Evolutionary conservation across 163 green algal species (phyloP).

Genomic region (Chloroidium sp.): DNA sequence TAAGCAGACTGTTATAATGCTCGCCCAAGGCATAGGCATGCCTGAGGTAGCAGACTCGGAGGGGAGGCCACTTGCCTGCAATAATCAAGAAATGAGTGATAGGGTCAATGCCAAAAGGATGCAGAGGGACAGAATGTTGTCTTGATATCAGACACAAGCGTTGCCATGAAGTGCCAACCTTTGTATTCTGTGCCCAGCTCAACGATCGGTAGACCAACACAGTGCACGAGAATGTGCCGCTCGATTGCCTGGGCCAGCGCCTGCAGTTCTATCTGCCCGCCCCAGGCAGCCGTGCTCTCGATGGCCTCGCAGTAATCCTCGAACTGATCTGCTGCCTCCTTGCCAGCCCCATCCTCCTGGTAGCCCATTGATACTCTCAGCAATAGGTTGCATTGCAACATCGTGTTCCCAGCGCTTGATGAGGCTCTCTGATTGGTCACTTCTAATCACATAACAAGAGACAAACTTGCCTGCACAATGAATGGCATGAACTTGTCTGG

Average conservation of each 20-base stretch:
- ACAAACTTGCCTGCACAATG: constrained; percentile 22
- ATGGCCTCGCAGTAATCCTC: constrained; percentile 75
- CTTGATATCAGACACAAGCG: neutral
- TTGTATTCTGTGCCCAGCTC: constrained; percentile 52
- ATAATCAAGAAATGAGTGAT: neutral
- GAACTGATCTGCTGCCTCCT: constrained; percentile 23
- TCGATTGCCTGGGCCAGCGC: constrained; percentile 54
- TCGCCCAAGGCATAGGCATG: constrained; percentile 90
- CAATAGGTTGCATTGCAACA: too few relatives aligned
- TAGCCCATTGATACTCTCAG: too few relatives aligned
- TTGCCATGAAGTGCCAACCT: constrained; percentile 7
- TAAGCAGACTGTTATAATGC: constrained; percentile 89
- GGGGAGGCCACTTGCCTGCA: constrained; percentile 9
- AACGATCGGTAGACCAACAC: constrained; percentile 43
- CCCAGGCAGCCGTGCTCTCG: constrained; percentile 80
- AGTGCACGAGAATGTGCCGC: constrained; percentile 56
- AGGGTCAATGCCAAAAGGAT: neutral
- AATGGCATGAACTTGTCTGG: constrained; percentile 77
- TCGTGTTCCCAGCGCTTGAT: too few relatives aligned
- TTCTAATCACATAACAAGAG: too few relatives aligned
- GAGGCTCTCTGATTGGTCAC: too few relatives aligned
- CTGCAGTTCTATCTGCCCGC: constrained; percentile 85
- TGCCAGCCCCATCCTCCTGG: constrained; percentile 12
- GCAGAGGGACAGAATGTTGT: too few relatives aligned
- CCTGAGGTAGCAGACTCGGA: constrained; percentile 78